Evolutionary conservation across 257 asterid genomes (phyloP).

Genomic region (Lycium barbarum): DNA sequence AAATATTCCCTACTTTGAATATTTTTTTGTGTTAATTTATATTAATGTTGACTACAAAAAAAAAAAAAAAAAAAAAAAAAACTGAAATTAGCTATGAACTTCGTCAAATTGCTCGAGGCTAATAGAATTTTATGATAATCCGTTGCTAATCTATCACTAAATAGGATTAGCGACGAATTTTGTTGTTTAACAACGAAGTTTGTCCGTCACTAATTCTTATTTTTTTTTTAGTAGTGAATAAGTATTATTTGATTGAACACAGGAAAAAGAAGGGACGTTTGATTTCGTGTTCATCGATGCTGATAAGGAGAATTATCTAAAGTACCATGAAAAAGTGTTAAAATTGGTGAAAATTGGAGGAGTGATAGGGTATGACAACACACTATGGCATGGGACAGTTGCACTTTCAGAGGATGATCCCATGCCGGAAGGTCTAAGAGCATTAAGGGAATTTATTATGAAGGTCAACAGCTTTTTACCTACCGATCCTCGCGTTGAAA

Average conservation of each 20-base stretch:
- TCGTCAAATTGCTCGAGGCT: too few relatives aligned
- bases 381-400: slow-evolving; percentile 60
- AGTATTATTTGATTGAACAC: background rate
- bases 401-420: slow-evolving; percentile 50
- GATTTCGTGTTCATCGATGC: slow-evolving; percentile 69
- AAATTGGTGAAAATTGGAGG: slow-evolving; percentile 58
- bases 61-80: too few relatives aligned
- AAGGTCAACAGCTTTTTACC: slow-evolving; percentile 54
- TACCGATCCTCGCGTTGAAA: slow-evolving; percentile 51
- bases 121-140: too few relatives aligned
- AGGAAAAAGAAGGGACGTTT: slow-evolving; percentile 45
- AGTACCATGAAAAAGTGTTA: slow-evolving; percentile 54
- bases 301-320: slow-evolving; percentile 55
- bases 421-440: slow-evolving; percentile 44
- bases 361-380: slow-evolving; percentile 60
- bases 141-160: too few relatives aligned
- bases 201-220: too few relatives aligned
- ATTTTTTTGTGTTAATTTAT: too few relatives aligned
- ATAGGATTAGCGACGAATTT: too few relatives aligned
- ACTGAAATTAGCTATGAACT: too few relatives aligned
- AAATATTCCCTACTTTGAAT: too few relatives aligned
- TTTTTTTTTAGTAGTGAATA: background rate
- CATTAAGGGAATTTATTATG: slow-evolving; percentile 34
- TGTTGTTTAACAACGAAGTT: too few relatives aligned
- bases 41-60: too few relatives aligned